Conservation (phyloP, 1,139 yeast genomes). For the Schwanniomyces etchellsii region DNA sequence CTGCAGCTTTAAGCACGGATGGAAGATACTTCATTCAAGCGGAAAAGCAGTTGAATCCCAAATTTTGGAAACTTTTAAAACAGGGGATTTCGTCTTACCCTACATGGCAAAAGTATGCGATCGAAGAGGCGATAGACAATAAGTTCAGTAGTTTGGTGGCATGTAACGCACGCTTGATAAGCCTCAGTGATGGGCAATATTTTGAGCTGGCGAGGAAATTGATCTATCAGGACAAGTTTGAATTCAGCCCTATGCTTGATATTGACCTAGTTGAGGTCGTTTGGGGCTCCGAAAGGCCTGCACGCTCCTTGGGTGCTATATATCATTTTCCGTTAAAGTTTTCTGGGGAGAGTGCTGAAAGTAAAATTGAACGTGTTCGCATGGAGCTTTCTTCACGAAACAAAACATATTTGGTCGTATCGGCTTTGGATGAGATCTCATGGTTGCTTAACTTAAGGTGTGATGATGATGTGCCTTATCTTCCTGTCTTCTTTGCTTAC, state of each 20-base stretch:
- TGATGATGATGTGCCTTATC: slow-evolving; percentile 39
- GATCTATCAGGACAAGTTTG: slow-evolving; percentile 16
- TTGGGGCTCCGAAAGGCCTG: slow-evolving; percentile 38
- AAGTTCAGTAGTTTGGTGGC: slow-evolving; percentile 33
- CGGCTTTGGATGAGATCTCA: slow-evolving; percentile 68
- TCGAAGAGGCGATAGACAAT: slow-evolving; percentile 27
- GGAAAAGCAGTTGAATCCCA: slow-evolving; percentile 31
- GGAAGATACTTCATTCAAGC: slow-evolving; percentile 52
- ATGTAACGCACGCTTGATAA: slow-evolving; percentile 34
- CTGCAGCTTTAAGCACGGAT: slow-evolving; percentile 49
- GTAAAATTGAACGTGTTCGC: slow-evolving; percentile 27
- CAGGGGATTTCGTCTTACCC: slow-evolving; percentile 33
- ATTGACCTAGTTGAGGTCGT: slow-evolving; percentile 34
- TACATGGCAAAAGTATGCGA: slow-evolving; percentile 33
- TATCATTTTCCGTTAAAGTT: slow-evolving; percentile 34
- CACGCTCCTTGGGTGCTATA: slow-evolving; percentile 31
- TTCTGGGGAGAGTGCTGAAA: slow-evolving; percentile 38
- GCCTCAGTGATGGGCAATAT: slow-evolving; percentile 28
- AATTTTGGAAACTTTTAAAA: slow-evolving; percentile 32
- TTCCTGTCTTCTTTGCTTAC: slow-evolving; percentile 49
- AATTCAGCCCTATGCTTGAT: slow-evolving; percentile 26
- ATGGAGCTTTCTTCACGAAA: slow-evolving; percentile 13
- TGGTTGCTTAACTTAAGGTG: slow-evolving; percentile 77
- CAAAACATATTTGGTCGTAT: slow-evolving; percentile 18
- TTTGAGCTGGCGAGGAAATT: slow-evolving; percentile 19